phyloP scores from a whole-genome alignment of 768 basidiomycete genomes.

The Amanita pseudoporphyria region DNA sequence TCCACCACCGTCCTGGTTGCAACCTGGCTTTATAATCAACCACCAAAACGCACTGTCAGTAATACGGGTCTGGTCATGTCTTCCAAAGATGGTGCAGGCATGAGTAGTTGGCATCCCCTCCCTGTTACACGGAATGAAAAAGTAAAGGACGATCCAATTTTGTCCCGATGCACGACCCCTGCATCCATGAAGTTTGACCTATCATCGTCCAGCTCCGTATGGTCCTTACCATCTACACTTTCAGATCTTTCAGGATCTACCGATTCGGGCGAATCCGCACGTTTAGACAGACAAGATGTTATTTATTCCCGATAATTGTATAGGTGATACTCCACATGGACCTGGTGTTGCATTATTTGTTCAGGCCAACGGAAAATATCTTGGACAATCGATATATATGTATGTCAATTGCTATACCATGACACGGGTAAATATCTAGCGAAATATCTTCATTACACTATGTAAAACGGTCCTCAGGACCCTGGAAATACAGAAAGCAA shows the following conservation, averaged over 20 bases:
- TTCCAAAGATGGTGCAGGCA: neutral
- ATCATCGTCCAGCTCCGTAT: conserved; percentile 23
- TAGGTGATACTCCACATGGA: neutral
- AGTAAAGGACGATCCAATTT: conserved; percentile 8
- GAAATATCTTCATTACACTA: neutral
- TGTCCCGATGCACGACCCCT: conserved; percentile 8
- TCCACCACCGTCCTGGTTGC: conserved; percentile 76
- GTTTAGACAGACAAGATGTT: conserved; percentile 1
- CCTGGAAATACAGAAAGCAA: neutral
- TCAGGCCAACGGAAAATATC: neutral
- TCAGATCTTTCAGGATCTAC: conserved; percentile 14
- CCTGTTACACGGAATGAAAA: conserved; percentile 18
- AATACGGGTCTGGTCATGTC: neutral
- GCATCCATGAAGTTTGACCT: conserved; percentile 14
- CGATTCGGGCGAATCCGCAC: conserved; percentile 16
- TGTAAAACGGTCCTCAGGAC: neutral
- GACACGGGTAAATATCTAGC: neutral
- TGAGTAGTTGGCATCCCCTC: conserved; percentile 5
- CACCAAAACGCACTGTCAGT: conserved; percentile 19
- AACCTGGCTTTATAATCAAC: conserved; percentile 90
- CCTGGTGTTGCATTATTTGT: neutral
- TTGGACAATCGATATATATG: neutral
- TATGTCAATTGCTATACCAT: conserved; percentile 2
- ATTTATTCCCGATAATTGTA: neutral
- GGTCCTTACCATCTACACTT: conserved; percentile 18